Percentiles rank a stretch among this genome's conserved stretches.
Conservation (phyloP, 2,329 filamentous ascomycete genomes). For the Talaromyces funiculosus region DNA sequence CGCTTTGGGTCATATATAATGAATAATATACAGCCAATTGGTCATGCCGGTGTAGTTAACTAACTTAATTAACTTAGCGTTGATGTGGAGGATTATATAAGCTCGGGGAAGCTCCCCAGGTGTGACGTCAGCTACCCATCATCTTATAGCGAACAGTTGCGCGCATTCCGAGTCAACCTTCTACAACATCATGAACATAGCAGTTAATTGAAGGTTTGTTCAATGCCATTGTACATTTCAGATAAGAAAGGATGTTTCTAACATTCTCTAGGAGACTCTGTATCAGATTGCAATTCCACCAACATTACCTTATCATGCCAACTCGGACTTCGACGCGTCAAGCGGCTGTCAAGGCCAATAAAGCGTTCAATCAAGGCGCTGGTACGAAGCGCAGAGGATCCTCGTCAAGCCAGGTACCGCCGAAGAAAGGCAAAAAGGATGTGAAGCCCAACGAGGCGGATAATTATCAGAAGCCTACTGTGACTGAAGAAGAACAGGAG, state of each 20-base stretch:
- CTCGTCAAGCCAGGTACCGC: slow-evolving; percentile 20
- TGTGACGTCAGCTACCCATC: slow-evolving; percentile 33
- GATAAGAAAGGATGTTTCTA: slow-evolving; percentile 4
- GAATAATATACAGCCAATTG: not conserved
- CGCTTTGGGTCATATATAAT: not conserved
- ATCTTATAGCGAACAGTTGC: slow-evolving; percentile 13
- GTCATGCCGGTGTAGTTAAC: not conserved
- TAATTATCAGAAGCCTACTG: slow-evolving; percentile 15
- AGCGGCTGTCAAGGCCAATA: slow-evolving; percentile 40
- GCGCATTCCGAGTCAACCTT: not conserved
- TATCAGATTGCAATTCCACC: not conserved
- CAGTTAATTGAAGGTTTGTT: slow-evolving; percentile 8
- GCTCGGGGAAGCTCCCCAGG: not conserved
- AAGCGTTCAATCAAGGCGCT: slow-evolving; percentile 33
- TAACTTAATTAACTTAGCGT: no score
- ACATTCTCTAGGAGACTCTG: slow-evolving; percentile 7
- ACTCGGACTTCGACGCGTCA: slow-evolving; percentile 38
- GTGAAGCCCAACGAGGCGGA: slow-evolving; percentile 10
- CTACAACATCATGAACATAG: not conserved
- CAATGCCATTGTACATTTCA: not conserved
- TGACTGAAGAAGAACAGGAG: slow-evolving; percentile 14
- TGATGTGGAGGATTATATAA: slow-evolving; percentile 10
- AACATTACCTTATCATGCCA: slow-evolving; percentile 15
- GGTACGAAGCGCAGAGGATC: slow-evolving; percentile 38
- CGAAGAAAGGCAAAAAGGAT: slow-evolving; percentile 38